Evolutionary conservation across 768 basidiomycete genomes (phyloP), one percentile per base, ranked within the genome.

Genomic region (Daedaleopsis nitida): DNA sequence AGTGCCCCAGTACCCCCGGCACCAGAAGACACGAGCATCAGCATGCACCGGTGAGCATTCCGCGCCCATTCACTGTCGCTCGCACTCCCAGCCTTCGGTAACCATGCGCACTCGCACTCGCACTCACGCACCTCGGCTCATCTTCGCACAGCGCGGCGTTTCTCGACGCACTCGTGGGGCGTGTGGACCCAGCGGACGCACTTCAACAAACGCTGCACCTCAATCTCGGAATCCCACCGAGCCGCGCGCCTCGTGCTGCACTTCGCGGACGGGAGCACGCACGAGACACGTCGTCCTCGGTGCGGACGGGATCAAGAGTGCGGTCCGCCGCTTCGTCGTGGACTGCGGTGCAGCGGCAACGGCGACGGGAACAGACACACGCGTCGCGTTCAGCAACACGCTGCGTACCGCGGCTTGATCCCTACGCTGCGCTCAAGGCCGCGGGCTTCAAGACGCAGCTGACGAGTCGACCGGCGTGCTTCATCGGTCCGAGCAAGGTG

Each of bases 231-330:
- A 5, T 12, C 35, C 52, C 32, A 70, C 72, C 8, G 55, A 55
- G 43, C 49, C 63, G 72, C 70, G 6, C 64, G 62, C 7, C 13
- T 61, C 10, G 63, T 74, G 10, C 68, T 86, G 5, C 73, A 76
- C 24, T 87, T 86, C 61, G 66, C 77, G 12, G 84, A 86, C 63
- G 81, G 81, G 6, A 80, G 78, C 14, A 75, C 70, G 0, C 72
- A 80, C 59, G 76, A 78, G 61, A 72, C 81, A 83, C 58, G 66
- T 85, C 8, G 75, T 85, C 7, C 73, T 86, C 43, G 83, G 81
- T 23, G 69, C 72, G 12, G 75, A 76, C 59, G 76, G 72, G 4
- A 72, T 76, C 65, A 70, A 68, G 59, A 77, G 77, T 62, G 65
- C 70, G 5, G 70, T 77, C n/a, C 79, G 83, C 45, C 64, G 62